A percentile compares a stretch with the other conserved stretches of the same genome.
Evolutionary conservation across 2,329 filamentous ascomycete species (phyloP).

Genomic region (Geoglossum cookeanum): DNA sequence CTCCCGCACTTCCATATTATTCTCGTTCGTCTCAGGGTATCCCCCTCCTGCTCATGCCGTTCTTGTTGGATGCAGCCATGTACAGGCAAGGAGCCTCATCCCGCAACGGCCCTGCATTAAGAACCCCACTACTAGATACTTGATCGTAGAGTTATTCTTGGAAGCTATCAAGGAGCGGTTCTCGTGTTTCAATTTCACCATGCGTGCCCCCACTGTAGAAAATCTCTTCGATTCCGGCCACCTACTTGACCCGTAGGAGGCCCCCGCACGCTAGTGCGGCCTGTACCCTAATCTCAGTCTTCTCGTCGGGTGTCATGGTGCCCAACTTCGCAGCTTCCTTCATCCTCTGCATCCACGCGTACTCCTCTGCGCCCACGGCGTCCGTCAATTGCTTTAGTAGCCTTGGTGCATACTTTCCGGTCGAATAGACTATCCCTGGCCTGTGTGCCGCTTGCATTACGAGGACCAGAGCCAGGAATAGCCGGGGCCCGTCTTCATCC

Average conservation of each 20-base stretch:
- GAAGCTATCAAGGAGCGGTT: no score
- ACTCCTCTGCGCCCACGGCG: slow-evolving; percentile 10
- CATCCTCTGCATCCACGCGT: slow-evolving; percentile 17
- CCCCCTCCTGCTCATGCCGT: no score
- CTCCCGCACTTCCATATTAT: no score
- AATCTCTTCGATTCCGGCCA: not conserved
- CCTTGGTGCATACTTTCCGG: slow-evolving; percentile 23
- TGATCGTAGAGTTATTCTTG: no score
- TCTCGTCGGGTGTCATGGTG: slow-evolving; percentile 15
- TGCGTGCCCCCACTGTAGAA: not conserved
- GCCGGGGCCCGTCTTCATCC: slow-evolving; percentile 18
- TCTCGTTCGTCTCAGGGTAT: no score
- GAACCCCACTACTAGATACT: no score
- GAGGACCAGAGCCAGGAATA: slow-evolving; percentile 20
- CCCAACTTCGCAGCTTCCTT: slow-evolving; percentile 20
- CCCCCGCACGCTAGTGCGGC: not conserved
- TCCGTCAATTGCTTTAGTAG: slow-evolving; percentile 19
- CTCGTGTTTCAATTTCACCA: no score
- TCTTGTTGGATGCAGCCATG: no score
- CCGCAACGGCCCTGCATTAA: no score
- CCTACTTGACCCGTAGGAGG: not conserved
- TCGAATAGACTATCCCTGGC: slow-evolving; percentile 21
- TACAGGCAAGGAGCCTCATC: no score
- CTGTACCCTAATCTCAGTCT: not conserved
- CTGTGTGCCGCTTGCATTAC: slow-evolving; percentile 16